These are phyloP conservation scores for Rutstroemia sp. DNA, from an alignment of 2,329 filamentous ascomycete species.

Conservation along the genomic window DNA sequence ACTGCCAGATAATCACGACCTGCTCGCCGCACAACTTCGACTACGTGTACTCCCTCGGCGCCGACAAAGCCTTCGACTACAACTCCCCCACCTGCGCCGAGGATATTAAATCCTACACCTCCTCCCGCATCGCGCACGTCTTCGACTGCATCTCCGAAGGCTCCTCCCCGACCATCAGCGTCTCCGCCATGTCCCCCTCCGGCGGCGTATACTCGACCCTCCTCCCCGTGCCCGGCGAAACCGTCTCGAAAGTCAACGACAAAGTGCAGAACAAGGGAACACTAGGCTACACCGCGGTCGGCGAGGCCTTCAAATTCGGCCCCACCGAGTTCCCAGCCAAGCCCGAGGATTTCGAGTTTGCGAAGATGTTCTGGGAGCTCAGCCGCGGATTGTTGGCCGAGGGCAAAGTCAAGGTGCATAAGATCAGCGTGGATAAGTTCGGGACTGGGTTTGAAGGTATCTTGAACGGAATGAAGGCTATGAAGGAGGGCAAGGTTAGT, in stretches of 20 bases:
- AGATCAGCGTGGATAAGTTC: slow-evolving; percentile 21
- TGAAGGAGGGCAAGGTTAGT: slow-evolving; percentile 11
- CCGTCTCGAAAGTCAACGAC: slow-evolving; percentile 37
- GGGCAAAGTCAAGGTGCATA: slow-evolving; percentile 33
- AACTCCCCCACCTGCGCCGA: slow-evolving; percentile 35
- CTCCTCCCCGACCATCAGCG: slow-evolving; percentile 31
- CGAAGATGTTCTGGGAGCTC: slow-evolving; percentile 33
- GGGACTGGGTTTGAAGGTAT: slow-evolving; percentile 28
- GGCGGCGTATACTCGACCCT: slow-evolving; percentile 36
- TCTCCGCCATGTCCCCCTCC: slow-evolving; percentile 32
- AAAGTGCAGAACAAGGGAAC: slow-evolving; percentile 25
- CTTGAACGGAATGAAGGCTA: slow-evolving; percentile 21
- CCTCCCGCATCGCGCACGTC: slow-evolving; percentile 36
- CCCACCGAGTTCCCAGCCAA: slow-evolving; percentile 12
- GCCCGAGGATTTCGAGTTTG: slow-evolving; percentile 32
- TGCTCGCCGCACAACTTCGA: slow-evolving; percentile 42
- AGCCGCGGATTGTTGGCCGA: slow-evolving; percentile 29
- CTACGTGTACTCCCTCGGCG: slow-evolving; percentile 40
- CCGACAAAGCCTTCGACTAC: slow-evolving; percentile 41
- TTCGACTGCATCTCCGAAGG: slow-evolving; percentile 43
- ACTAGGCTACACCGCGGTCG: slow-evolving; percentile 36
- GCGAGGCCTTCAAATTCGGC: slow-evolving; percentile 30
- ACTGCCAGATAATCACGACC: slow-evolving; percentile 35
- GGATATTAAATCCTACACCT: slow-evolving; percentile 40
- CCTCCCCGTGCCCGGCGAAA: slow-evolving; percentile 32